These are phyloP conservation scores for Globisporangium mamillatum DNA, from an alignment of 352 stramenopile species.

Conservation along the genomic window DNA sequence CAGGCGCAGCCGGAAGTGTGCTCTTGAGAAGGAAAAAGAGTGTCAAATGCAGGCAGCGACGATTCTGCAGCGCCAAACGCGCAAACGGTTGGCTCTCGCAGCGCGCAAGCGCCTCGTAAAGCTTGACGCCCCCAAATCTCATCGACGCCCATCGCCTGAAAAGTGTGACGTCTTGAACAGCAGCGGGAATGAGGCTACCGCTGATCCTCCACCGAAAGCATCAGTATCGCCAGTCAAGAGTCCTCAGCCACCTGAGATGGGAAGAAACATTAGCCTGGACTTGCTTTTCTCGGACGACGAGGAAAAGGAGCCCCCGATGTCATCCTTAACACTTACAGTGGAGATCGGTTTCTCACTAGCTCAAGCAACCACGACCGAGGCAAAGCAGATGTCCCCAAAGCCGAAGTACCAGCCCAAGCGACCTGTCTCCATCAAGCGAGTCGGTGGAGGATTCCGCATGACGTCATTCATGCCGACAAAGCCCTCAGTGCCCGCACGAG, in stretches of 20 bases:
- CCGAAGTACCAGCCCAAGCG: slow-evolving; percentile 12
- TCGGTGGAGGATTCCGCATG: slow-evolving; percentile 56
- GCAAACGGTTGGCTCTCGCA: slow-evolving; percentile 20
- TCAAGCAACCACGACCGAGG: neutral
- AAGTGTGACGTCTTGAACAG: neutral
- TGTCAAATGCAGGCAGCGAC: slow-evolving; percentile 33
- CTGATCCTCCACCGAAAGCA: neutral
- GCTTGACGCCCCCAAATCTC: neutral
- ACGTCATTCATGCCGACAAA: slow-evolving; percentile 21
- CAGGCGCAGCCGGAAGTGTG: slow-evolving; percentile 19
- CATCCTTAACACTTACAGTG: neutral
- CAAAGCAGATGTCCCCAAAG: neutral
- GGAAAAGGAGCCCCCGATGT: neutral
- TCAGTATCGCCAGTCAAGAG: neutral
- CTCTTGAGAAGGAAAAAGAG: slow-evolving; percentile 26
- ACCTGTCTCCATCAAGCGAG: slow-evolving; percentile 38
- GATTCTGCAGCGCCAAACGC: slow-evolving; percentile 46
- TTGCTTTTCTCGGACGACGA: slow-evolving; percentile 52
- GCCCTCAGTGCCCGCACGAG: slow-evolving; percentile 6
- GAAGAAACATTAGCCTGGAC: slow-evolving; percentile 39
- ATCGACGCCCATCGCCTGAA: neutral
- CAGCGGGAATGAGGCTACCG: neutral
- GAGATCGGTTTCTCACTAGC: neutral
- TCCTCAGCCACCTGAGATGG: neutral
- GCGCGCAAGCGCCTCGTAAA: slow-evolving; percentile 12